Base-by-base conservation (phyloP, 805 yeast species). In the Tetrapisispora phaffii region DNA sequence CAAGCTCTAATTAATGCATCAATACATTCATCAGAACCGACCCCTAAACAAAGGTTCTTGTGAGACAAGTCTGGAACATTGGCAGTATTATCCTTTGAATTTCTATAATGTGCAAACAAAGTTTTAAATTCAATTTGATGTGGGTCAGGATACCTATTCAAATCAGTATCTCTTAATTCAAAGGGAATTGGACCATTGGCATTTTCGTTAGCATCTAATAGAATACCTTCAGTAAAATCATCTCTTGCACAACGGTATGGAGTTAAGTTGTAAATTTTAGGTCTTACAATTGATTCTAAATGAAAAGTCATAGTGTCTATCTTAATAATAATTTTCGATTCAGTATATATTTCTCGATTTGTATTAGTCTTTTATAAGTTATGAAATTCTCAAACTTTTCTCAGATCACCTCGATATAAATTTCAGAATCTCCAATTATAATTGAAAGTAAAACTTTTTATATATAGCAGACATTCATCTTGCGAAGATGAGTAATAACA, bases 161-260 rank as follows among this genome's bases (percentile, higher is more conserved):
- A 76, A 41, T 80, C 82, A 49, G 83, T 90, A 1, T 63, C 65
- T 1, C 54, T 52, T 21, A 78, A 52, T 7, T 65, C 63, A 1
- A 67, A 47, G 15, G 87, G 64, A 1, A 95, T 78, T 4, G 96
- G 90, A 0, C 97, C 98, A 59, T 82, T 84, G 2, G 97, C 82
- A 62, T 93, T 93, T 66, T 93, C 98, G 58, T 93, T 93, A 46
- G 98, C 98, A 65, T 93, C 98, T 44, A 93, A 70, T 20, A 93
- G 71, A 37, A 93, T 72, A 26, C 98, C 98, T 32, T 75, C 87
- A 47, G 77, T 83, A 72, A 81, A 90, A 60, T 90, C 97, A 59
- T 93, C 98, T 66, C 98, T 73, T 4, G 98, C 98, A 66, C 98
- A 93, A 44, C 95, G 76, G 64, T 93, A 93, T 8, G 98, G 97